phyloP scores from a whole-genome alignment of 768 basidiomycete species.

The Kwoniella sp. region DNA sequence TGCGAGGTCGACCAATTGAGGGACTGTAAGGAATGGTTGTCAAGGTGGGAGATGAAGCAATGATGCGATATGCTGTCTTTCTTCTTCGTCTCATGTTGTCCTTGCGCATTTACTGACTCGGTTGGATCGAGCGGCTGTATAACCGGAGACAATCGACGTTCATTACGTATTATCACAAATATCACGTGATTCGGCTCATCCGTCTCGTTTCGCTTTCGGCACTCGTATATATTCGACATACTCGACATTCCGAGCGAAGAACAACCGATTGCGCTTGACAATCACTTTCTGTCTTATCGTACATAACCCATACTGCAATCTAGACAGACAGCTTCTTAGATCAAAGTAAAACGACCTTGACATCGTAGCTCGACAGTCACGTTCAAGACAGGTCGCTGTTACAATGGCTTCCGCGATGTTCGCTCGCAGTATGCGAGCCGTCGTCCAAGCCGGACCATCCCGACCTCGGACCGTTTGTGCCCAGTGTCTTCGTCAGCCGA shows the following conservation, averaged over 20 bases:
- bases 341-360: too few relatives aligned
- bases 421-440: conserved; percentile 10
- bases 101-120: not conserved
- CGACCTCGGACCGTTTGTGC: conserved; percentile 9
- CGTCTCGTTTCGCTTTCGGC: conserved; percentile 15
- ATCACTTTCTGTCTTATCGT: too few relatives aligned
- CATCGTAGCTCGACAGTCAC: too few relatives aligned
- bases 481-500: conserved; percentile 3
- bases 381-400: too few relatives aligned
- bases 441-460: conserved; percentile 14
- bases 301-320: too few relatives aligned
- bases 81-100: not conserved
- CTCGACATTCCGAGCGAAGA: not conserved
- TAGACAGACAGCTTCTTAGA: too few relatives aligned
- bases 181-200: conserved; percentile 1
- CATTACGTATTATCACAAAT: not conserved
- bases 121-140: not conserved
- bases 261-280: too few relatives aligned
- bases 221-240: not conserved
- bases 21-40: not conserved
- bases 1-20: too few relatives aligned
- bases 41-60: not conserved
- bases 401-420: conserved; percentile 5
- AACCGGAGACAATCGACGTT: not conserved
- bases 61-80: too few relatives aligned